Conservation (phyloP, 257 asterid genomes). For the Solanum peruvianum region DNA sequence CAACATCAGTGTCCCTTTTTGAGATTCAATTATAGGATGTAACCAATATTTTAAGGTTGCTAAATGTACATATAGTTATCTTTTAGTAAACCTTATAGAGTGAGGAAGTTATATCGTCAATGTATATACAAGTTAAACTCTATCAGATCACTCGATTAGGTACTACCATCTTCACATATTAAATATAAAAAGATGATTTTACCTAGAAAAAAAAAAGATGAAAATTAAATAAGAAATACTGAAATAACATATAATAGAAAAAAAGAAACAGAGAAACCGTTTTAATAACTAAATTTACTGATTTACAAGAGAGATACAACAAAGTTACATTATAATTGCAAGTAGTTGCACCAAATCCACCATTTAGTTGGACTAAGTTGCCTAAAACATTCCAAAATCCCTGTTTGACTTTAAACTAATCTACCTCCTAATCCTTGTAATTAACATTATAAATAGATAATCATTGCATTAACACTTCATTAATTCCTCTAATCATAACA, state of each 20-base stretch:
- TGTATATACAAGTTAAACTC: too few species aligned
- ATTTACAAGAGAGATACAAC: background rate
- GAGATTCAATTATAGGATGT: background rate
- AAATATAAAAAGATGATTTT: background rate
- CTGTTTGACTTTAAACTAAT: slow-evolving; percentile 14
- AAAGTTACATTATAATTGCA: background rate
- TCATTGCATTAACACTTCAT: background rate
- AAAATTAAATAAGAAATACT: background rate
- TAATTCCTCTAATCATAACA: background rate
- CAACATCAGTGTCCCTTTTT: too few species aligned
- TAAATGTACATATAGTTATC: background rate
- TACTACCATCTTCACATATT: background rate
- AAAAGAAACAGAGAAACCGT: background rate
- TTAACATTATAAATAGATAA: slow-evolving; percentile 21
- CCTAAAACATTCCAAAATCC: slow-evolving; percentile 1
- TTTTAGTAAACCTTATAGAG: background rate
- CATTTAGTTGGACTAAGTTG: slow-evolving; percentile 26
- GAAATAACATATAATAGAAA: background rate
- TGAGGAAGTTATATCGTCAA: background rate
- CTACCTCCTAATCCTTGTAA: background rate
- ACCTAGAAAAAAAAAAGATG: background rate
- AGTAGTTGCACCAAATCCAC: slow-evolving; percentile 43
- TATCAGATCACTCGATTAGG: background rate
- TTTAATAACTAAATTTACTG: background rate
- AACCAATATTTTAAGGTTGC: background rate